phyloP scores from a whole-genome alignment of 2,329 filamentous ascomycete genomes.

The Pyrenophora seminiperda region DNA sequence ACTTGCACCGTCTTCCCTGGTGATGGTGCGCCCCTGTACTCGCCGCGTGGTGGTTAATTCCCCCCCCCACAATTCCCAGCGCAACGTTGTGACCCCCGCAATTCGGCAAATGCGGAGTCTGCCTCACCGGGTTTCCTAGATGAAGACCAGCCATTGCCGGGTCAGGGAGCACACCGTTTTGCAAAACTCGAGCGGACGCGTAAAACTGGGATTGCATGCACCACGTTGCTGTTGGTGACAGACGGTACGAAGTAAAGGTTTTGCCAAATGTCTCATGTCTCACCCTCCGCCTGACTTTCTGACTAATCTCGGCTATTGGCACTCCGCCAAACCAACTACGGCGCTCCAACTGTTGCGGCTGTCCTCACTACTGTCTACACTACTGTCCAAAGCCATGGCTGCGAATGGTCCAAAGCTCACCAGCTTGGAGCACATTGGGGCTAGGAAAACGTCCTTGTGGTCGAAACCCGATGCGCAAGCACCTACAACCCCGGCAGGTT shows the following conservation, averaged over 20 bases:
- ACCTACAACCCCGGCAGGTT: slow-evolving; percentile 6
- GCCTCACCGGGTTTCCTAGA: background rate
- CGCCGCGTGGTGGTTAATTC: slow-evolving; percentile 21
- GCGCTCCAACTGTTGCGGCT: slow-evolving; percentile 23
- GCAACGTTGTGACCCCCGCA: slow-evolving; percentile 36
- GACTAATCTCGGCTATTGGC: slow-evolving; percentile 37
- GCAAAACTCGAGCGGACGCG: slow-evolving; percentile 3
- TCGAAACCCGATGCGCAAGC: slow-evolving; percentile 10
- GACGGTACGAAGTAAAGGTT: slow-evolving; percentile 16
- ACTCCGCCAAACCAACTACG: slow-evolving; percentile 24
- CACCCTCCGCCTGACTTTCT: slow-evolving; percentile 17
- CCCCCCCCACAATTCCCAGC: slow-evolving; percentile 37
- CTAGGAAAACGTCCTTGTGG: background rate
- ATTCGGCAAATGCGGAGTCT: slow-evolving; percentile 29
- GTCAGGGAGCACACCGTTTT: slow-evolving; percentile 2
- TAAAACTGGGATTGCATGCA: slow-evolving; percentile 17
- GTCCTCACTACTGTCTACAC: slow-evolving; percentile 26
- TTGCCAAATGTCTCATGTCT: slow-evolving; percentile 17
- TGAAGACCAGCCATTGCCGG: slow-evolving; percentile 2
- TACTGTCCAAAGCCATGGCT: background rate
- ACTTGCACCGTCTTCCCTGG: slow-evolving; percentile 13
- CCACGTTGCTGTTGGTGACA: slow-evolving; percentile 19
- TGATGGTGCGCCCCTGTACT: slow-evolving; percentile 12
- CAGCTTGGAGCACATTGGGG: slow-evolving; percentile 11
- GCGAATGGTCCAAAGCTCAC: background rate